These are phyloP conservation scores for Podospora bellae-mahoneyi DNA, from an alignment of 495 filamentous ascomycete species.

Conservation along the genomic window DNA sequence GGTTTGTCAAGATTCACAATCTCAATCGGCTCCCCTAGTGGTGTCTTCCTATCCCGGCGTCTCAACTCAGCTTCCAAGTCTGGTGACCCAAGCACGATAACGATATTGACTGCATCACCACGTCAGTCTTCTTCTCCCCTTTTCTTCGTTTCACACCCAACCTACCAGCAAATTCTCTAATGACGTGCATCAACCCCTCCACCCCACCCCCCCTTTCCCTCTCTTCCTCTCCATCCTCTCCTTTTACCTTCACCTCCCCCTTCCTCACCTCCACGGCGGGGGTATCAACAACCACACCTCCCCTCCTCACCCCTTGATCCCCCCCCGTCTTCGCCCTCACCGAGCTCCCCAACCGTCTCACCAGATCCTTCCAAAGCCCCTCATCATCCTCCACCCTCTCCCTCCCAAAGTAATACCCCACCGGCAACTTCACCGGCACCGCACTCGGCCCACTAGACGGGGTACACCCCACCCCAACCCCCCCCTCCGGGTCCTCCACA, in stretches of 20 bases:
- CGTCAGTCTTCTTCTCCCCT: neutral
- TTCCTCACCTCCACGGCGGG: conserved; percentile 56
- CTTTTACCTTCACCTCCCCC: conserved; percentile 57
- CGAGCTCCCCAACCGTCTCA: conserved; percentile 74
- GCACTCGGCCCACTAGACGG: conserved; percentile 86
- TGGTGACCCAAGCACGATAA: conserved; percentile 83
- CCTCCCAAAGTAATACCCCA: conserved; percentile 87
- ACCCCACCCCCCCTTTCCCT: conserved; percentile 54
- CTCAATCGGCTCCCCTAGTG: conserved; percentile 58
- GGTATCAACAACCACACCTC: conserved; percentile 85
- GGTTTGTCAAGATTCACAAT: conserved; percentile 81
- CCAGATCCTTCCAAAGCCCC: conserved; percentile 66
- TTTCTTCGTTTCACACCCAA: neutral
- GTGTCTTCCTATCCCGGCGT: conserved; percentile 60
- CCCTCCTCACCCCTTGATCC: conserved; percentile 62
- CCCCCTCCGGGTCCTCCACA: conserved; percentile 63
- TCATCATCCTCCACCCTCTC: conserved; percentile 70
- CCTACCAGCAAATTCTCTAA: conserved; percentile 79
- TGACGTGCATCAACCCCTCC: conserved; percentile 75
- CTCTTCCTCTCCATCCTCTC: conserved; percentile 40
- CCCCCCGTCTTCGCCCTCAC: conserved; percentile 75
- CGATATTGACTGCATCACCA: conserved; percentile 57
- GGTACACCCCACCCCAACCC: conserved; percentile 80
- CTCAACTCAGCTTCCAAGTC: conserved; percentile 74
- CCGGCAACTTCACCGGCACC: conserved; percentile 83